phyloP scores from a whole-genome alignment of 495 filamentous ascomycete species.

The Neurospora sp. region DNA sequence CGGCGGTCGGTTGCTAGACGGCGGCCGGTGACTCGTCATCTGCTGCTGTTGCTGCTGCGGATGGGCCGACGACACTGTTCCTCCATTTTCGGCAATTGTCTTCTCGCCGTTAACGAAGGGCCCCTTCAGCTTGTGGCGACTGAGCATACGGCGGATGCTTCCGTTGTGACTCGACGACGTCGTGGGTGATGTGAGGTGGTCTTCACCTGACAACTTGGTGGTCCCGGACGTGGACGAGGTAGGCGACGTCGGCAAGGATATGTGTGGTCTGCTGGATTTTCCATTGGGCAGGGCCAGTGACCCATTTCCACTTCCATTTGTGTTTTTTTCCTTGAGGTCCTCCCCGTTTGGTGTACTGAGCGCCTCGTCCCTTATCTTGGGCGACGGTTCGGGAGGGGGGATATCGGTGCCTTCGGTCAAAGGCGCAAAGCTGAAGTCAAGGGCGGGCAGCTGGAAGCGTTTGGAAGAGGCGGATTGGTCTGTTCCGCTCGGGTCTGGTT shows the following conservation, averaged over 20 bases:
- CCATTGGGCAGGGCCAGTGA: conserved; percentile 21
- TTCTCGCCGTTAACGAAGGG: conserved; percentile 31
- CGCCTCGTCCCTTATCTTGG: conserved; percentile 31
- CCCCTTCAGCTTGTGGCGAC: conserved; percentile 33
- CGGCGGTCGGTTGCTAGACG: neutral
- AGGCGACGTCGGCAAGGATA: conserved; percentile 22
- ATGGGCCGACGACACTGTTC: conserved; percentile 22
- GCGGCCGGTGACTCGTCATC: neutral
- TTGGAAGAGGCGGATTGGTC: conserved; percentile 9
- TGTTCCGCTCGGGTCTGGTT: conserved; percentile 9
- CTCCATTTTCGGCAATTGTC: neutral
- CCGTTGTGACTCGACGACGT: conserved; percentile 31
- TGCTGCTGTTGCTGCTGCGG: conserved; percentile 21
- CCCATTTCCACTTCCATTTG: neutral
- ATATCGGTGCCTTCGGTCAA: conserved; percentile 49
- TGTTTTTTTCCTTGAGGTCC: conserved; percentile 3
- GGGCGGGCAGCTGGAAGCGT: conserved; percentile 43
- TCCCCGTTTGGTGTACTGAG: conserved; percentile 21
- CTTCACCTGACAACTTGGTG: conserved; percentile 32
- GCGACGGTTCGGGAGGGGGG: conserved; percentile 43
- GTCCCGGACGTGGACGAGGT: conserved; percentile 20
- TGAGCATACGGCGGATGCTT: conserved; percentile 38
- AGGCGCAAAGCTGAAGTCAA: conserved; percentile 41
- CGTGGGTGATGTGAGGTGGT: conserved; percentile 31
- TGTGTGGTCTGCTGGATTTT: conserved; percentile 14